Percentiles rank a stretch among this genome's conserved stretches.
These are phyloP conservation scores for Pestalotiopsis fici DNA, from an alignment of 2,329 filamentous ascomycete genomes.

Conservation along the genomic window DNA sequence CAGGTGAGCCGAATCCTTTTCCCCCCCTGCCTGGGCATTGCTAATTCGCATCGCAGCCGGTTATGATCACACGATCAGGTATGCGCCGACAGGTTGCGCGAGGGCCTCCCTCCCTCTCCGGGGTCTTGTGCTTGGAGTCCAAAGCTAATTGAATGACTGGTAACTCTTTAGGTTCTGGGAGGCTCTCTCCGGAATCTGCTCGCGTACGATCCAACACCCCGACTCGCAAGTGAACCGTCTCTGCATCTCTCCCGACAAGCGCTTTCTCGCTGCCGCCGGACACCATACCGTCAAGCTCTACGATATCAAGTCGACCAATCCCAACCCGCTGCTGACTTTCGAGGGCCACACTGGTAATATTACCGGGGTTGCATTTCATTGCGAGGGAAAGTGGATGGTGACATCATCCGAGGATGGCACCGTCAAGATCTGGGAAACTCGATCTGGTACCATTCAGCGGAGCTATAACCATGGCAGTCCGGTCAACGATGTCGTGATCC, in stretches of 20 bases:
- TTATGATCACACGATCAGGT: conserved; percentile 66
- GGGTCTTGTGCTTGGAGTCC: neutral
- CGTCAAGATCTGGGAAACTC: conserved; percentile 96
- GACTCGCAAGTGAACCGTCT: conserved; percentile 98
- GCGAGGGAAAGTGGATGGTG: conserved; percentile 99
- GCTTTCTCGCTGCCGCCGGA: conserved; percentile 82
- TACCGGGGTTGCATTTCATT: conserved; percentile 96
- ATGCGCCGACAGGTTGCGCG: conserved; percentile 17
- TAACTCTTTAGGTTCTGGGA: conserved; percentile 81
- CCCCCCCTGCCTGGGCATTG: conserved; percentile 4
- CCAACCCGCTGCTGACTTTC: conserved; percentile 88
- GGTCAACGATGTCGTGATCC: conserved; percentile 98
- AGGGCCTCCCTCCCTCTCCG: neutral
- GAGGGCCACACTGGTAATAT: conserved; percentile 96
- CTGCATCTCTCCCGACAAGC: conserved; percentile 97
- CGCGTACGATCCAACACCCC: conserved; percentile 94
- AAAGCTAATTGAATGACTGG: neutral
- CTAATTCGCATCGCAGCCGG: conserved; percentile 43
- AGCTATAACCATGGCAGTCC: conserved; percentile 89
- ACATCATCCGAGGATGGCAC: conserved; percentile 96
- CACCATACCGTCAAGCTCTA: conserved; percentile 92
- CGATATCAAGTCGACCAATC: conserved; percentile 98
- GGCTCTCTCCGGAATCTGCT: conserved; percentile 95
- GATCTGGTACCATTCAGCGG: conserved; percentile 81
- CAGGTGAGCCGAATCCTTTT: conserved; percentile 42